Evolutionary conservation across 805 yeast species (phyloP), one percentile per base, ranked within the genome.

Genomic region (Metschnikowia corniflorae): DNA sequence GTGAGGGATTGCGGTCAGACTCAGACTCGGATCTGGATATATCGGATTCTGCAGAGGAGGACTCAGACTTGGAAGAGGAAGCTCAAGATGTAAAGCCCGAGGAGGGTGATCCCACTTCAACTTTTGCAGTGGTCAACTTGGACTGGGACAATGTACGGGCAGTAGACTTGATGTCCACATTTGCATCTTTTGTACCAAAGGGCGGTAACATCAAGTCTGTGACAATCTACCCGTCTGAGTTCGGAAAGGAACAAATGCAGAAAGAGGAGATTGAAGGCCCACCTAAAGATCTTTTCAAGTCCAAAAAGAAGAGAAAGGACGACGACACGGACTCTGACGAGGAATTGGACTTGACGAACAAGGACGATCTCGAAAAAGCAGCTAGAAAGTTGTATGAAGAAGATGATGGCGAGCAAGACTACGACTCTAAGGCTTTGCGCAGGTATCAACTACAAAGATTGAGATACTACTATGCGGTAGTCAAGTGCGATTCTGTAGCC

Each of bases 61-160:
- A 61, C 15, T 39, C 40, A 3, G 76, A 70, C 3, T 75, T 65
- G 29, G 80, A 75, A 37, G 67, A 76, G 3, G 84, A 76, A 15
- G 60, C 73, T 16, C 84, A 79, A 46, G 84, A 76, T 47, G 71
- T 68, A 19, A 73, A 76, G 35, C 84, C 93, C n/a, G 88, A 85
- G 32, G 82, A 79, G 33, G 94, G 96, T 30, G 96, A 91, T 2
- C 95, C 96, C 20, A 71, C 95, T 1, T 67, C 65, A 22, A 68
- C 85, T 5, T 70, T 93, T 53, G 98, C 98, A 0, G 96, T 82
- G 1, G 97, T 93, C 20, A 93, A 93, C 54, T 69, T 93, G 75
- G 98, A 93, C 57, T 93, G 98, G 98, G 98, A 93, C 51, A 85
- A 93, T 54, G 73, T 93, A n/a, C 75, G 78, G 30, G 84, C 97